Evolutionary conservation across 1,284 basidiomycete genomes (phyloP), one percentile per base, ranked within the genome.

Genomic region (Moniliophthora roreri): DNA sequence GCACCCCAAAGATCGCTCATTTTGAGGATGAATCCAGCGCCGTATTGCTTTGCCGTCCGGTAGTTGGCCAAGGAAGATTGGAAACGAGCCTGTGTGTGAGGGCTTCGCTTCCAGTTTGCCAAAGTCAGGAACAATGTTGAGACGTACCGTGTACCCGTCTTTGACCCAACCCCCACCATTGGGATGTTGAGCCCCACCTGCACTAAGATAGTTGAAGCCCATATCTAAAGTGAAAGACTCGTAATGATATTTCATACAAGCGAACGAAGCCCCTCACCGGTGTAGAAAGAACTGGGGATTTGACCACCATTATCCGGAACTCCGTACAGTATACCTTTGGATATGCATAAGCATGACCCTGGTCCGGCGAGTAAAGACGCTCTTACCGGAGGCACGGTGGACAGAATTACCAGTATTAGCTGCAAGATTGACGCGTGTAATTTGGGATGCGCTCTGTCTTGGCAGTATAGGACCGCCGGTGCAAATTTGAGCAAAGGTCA

Each of bases 171-270:
- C 61, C 1, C 50, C 50, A 7, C 42, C 48, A 1, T 18, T 47
- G 13, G 50, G 42, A 26, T 55, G 54, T 40, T 62, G 61, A 26
- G 61, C 61, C 2, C 54, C 59, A 24, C 61, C 60, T 8, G 56
- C 58, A 35, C 58, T 59, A n/a, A 60, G 53, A 40, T 62, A 61
- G 49, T 62, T 62, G 53, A 62, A 59, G 0, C 61, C 61, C 56
- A 60, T 59, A n/a, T 58, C 61, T 60, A 13, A 3, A n/a, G 20
- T 45, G 11, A 13, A 20, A 18, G 21, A 4, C 10, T 35, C 3
- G 36, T 2, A 15, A 8, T 11, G 28, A 28, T 4, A 20, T 50
- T 9, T 6, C 15, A n/a, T 18, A n/a, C 4, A 41, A 13, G 11
- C 20, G 23, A 20, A 23, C 20, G 11, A 6, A 20, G 40, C n/a